Base-by-base conservation (phyloP, 257 asterid species). In the Mitragyna speciosa region DNA sequence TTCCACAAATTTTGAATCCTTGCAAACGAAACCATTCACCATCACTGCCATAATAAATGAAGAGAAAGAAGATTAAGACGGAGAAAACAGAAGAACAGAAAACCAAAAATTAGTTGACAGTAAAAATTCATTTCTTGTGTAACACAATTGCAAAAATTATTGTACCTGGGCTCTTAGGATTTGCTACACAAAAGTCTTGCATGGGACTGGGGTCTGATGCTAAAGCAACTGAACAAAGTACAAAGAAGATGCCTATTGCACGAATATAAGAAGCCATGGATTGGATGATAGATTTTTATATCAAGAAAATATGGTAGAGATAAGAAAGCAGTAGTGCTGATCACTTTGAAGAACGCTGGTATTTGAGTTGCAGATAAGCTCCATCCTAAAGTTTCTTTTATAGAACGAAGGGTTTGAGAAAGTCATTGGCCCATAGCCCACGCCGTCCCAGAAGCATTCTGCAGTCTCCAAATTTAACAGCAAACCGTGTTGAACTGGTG, bases 171-270 rank as follows among this genome's bases (percentile, higher is more conserved):
- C 75, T 76, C 15, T 67, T 47, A 48, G 81, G 75, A 61, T 81
- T 81, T 8, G 90, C 87, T 33, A 86, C 90, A 59, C 92, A 88
- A 22, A 88, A 83, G 81, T 88, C 92, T 51, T 88, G 92, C 43
- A 88, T 86, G 26, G 92, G 86, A 26, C 89, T 86, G 26, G 85
- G 86, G 39, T 86, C 92, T 54, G 88, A 84, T 58, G 92, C 89
- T 10, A 80, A 81, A 58, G 82, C 76, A 77, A 77, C 59, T 17
- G 76, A 76, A 63, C 69, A 80, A 70, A 54, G 66, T 64, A 84
- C 78, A 76, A 81, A 19, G 4, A 83, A 41, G 24, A 83, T 0
- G 14, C 78, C 83, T 3, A 87, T 26, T 7, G 79, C 4, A 68
- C 75, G 33, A 58, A 84, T 28, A 56, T 78, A 6, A 20, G 88